phyloP scores from a whole-genome alignment of 2,329 filamentous ascomycete species.

The Bipolaris sorokiniana region DNA sequence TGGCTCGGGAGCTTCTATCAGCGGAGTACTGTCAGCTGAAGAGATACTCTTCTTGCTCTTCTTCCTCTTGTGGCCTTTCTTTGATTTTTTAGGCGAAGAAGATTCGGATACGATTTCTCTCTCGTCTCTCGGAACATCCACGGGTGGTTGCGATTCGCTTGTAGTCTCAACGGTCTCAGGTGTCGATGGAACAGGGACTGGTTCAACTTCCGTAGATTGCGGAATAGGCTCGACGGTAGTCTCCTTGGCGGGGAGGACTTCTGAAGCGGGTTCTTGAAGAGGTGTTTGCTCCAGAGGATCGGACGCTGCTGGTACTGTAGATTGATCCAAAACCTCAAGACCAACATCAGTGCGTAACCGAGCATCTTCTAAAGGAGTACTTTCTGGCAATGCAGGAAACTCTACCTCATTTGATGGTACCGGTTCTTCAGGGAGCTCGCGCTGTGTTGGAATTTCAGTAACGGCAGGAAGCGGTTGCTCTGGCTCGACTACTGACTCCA shows the following conservation, averaged over 20 bases:
- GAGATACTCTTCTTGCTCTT: slow-evolving; percentile 31
- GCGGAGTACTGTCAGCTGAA: slow-evolving; percentile 19
- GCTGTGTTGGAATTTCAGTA: background rate
- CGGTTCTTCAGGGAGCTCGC: slow-evolving; percentile 1
- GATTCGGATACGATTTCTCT: slow-evolving; percentile 22
- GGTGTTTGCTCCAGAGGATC: background rate
- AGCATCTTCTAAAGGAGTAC: background rate
- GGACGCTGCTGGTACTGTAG: background rate
- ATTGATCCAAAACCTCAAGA: background rate
- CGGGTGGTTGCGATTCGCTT: slow-evolving; percentile 6
- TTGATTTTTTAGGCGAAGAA: slow-evolving; percentile 30
- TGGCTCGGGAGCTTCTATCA: slow-evolving; percentile 10
- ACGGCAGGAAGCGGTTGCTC: background rate
- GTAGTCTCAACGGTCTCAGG: slow-evolving; percentile 7
- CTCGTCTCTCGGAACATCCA: slow-evolving; percentile 13
- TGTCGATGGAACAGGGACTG: background rate
- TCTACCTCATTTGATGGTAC: background rate
- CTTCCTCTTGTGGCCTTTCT: slow-evolving; percentile 38
- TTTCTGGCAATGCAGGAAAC: slow-evolving; percentile 1
- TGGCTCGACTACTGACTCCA: background rate
- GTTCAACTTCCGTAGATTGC: slow-evolving; percentile 11
- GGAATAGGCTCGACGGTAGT: background rate
- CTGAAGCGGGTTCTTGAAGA: background rate
- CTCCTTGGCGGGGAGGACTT: background rate
- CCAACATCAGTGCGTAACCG: background rate